Base-by-base conservation (phyloP, 345 rosid species). In the Ceriops decandra region DNA sequence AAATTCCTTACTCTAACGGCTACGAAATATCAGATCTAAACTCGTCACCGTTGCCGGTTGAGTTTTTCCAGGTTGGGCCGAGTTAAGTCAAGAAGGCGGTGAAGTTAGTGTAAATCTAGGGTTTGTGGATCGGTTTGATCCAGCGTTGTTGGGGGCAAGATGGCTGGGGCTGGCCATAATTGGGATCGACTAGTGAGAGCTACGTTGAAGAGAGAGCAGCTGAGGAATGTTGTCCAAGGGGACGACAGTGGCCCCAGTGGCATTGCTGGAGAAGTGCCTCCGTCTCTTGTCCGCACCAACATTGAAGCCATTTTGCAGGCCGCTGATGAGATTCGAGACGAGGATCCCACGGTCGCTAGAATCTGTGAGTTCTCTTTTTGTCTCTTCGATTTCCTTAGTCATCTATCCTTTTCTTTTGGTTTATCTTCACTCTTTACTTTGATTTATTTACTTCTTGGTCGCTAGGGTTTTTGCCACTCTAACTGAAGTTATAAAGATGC, bases 181-280 rank as follows among this genome's bases (percentile, higher is more conserved):
- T 95, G 99, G 99, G 88, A 87, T 53, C 75, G 98, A 77, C 84
- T 91, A 58, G 93, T 91, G 70, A 85, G 98, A 62, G 96, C 99
- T 63, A 86, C 98, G 57, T 73, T 95, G 78, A 80, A 81, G 62
- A 82, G 95, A 67, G 98, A 95, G 82, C 89, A 91, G 77, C 79
- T 87, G 62, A 80, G 90, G 68, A 74, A n/a, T 72, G 81, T 82
- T 8, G 91, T 87, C 8, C 89, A 70, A 73, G 84, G 87, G 31
- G 91, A 81, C 70, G 87, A 60, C 71, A 82, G 89, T 51, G 79
- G 75, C 56, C 74, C 80, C 15, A 83, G 89, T 58, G 93, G 98
- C 66, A 90, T 95, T 51, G 96, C 92, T 11, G 93, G 92, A 24
- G 88, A 90, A 5, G 91, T 91, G 52, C 97, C 98, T 22, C 83